Evolutionary conservation across 2,329 filamentous ascomycete genomes (phyloP), one percentile per base, ranked within the genome.

Genomic region (Didymella segeticola): DNA sequence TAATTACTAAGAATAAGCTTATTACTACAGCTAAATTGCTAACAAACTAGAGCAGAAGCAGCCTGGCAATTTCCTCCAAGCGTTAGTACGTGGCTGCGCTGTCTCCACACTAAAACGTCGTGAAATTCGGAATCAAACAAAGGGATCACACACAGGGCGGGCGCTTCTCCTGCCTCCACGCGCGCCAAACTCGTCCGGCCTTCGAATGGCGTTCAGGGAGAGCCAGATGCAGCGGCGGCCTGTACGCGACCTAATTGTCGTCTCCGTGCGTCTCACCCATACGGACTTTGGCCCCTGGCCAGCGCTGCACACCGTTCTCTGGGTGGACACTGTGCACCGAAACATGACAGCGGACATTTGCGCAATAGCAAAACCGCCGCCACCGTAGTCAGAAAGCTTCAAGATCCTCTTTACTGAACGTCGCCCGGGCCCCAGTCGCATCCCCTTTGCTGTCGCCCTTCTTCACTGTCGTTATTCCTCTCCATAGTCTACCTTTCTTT

Each of bases 331-430:
- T 17, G 47, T 56, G 45, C 37, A 31, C 53, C 47, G 53, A 56
- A 56, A 56, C 53, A 48, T 49, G 53, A 53, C 47, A 52, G 53
- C 53, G 47, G 53, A 56, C 53, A 51, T 54, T 47, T 47, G 46
- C 27, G 47, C 39, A 49, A 42, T 47, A 37, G 43, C 45, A 29
- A 34, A 39, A 58, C 50, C 33, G 53, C 47, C 55, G 47, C 45
- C 42, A 48, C 22, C 15, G 47, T 47, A 45, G 43, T 45, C 25
- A 47, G 9, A 42, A 51, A 50, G 46, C 47, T 51, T 50, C 47
- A n/a, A 47, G 36, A 31, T 36, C 47, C 36, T 41, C 37, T 56
- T 51, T n/a, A 55, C 15, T 38, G 46, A 30, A 43, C 41, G 36
- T 38, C 41, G 23, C 31, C 34, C 41, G 36, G 15, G 42, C 23